A percentile compares a stretch with the other conserved stretches of the same genome.
Evolutionary conservation across 2,329 filamentous ascomycete species (phyloP).

Genomic region (Sordariomycetes sp.): DNA sequence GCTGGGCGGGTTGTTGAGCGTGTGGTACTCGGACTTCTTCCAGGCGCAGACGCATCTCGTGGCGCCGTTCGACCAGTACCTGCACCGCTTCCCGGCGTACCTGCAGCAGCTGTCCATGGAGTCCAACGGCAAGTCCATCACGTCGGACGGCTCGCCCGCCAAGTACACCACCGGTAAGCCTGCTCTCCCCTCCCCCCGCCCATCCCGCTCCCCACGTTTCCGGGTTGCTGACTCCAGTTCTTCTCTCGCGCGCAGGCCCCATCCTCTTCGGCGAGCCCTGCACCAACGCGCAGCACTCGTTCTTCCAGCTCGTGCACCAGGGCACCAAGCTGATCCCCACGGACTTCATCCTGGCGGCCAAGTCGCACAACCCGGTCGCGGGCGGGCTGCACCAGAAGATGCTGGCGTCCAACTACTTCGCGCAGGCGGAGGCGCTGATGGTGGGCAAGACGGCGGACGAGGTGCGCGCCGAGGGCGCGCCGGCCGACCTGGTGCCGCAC

Average conservation of each 20-base stretch:
- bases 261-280: slow-evolving; percentile 97
- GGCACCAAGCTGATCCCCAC: slow-evolving; percentile 97
- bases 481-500: slow-evolving; percentile 77
- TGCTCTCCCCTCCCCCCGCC: neutral
- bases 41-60: slow-evolving; percentile 96
- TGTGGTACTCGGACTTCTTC: slow-evolving; percentile 99
- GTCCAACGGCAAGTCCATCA: slow-evolving; percentile 97
- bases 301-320: slow-evolving; percentile 99
- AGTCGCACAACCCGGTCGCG: slow-evolving; percentile 93
- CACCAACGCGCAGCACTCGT: slow-evolving; percentile 98
- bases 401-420: slow-evolving; percentile 87
- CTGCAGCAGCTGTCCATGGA: slow-evolving; percentile 99
- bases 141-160: slow-evolving; percentile 75
- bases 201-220: neutral
- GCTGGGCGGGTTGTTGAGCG: slow-evolving; percentile 83
- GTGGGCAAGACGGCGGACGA: slow-evolving; percentile 77
- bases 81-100: slow-evolving; percentile 97
- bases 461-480: slow-evolving; percentile 64
- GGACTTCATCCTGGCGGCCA: slow-evolving; percentile 92
- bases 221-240: neutral
- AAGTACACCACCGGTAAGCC: slow-evolving; percentile 79
- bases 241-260: slow-evolving; percentile 44
- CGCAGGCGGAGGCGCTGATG: slow-evolving; percentile 83
- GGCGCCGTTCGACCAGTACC: slow-evolving; percentile 98
- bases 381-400: slow-evolving; percentile 94